Conservation (phyloP, 1,284 basidiomycete species). For the Ustilago hordei region DNA sequence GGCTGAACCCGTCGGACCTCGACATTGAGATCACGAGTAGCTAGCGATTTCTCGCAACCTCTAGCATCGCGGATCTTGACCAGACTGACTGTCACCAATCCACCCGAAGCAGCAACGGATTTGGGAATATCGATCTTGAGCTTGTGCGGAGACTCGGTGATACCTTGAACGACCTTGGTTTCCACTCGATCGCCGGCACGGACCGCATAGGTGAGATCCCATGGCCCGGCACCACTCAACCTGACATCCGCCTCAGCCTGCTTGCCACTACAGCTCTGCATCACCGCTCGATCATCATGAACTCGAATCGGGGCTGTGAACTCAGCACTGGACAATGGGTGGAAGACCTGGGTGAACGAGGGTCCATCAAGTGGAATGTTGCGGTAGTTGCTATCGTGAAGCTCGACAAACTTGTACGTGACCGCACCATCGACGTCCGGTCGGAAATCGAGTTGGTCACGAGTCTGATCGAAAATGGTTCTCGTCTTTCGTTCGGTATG, state of each 20-base stretch:
- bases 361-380: constrained; percentile 71
- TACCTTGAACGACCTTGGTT: constrained; percentile 57
- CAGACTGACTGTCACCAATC: constrained; percentile 82
- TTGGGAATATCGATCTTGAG: constrained; percentile 69
- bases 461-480: constrained; percentile 76
- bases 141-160: constrained; percentile 58
- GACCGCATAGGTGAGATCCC: constrained; percentile 63
- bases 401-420: constrained; percentile 81
- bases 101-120: constrained; percentile 77
- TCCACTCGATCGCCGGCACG: constrained; percentile 42
- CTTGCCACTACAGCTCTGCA: constrained; percentile 66
- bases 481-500: constrained; percentile 70
- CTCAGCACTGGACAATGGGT: constrained; percentile 64
- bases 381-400: constrained; percentile 88
- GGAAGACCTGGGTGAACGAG: constrained; percentile 63
- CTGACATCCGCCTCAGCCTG: constrained; percentile 58
- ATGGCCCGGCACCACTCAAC: constrained; percentile 64
- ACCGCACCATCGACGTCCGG: constrained; percentile 91
- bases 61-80: constrained; percentile 88
- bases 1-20: constrained; percentile 90
- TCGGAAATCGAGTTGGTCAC: constrained; percentile 86
- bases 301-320: constrained; percentile 55
- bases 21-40: constrained; percentile 83
- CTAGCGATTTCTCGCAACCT: constrained; percentile 83
- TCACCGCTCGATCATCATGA: constrained; percentile 49